phyloP scores from a whole-genome alignment of 2,329 filamentous ascomycete species.

The Colletotrichum higginsianum region DNA sequence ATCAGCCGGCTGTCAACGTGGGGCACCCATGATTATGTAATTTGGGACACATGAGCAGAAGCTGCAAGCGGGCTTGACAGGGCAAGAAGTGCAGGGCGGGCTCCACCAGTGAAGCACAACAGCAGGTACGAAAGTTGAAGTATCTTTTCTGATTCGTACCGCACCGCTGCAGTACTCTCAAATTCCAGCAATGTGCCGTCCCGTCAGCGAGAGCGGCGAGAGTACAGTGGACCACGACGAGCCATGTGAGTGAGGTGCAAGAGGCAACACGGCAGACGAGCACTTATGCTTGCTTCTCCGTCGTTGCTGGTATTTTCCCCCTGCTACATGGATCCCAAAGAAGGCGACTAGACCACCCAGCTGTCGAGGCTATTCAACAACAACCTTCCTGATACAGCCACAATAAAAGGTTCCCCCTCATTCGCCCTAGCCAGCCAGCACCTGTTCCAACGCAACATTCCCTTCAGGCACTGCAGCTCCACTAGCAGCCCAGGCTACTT shows the following conservation, averaged over 20 bases:
- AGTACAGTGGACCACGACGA: constrained; percentile 9
- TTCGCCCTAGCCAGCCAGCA: constrained; percentile 20
- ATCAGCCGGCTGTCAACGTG: constrained; percentile 29
- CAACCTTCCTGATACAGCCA: not conserved
- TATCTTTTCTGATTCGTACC: not conserved
- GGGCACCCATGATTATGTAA: constrained; percentile 29
- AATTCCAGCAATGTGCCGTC: not conserved
- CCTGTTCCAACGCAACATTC: constrained; percentile 17
- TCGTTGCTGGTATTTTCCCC: not conserved
- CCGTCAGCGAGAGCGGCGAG: constrained; percentile 14
- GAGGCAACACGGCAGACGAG: constrained; percentile 35
- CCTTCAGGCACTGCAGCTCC: constrained; percentile 21
- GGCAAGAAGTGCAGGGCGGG: constrained; percentile 30
- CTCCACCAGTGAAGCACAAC: constrained; percentile 16
- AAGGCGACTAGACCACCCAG: not conserved
- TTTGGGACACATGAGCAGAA: constrained; percentile 20
- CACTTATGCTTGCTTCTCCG: constrained; percentile 12
- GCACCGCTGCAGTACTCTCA: not conserved
- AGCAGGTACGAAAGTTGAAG: constrained; percentile 31
- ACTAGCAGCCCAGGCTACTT: not conserved
- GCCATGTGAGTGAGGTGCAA: constrained; percentile 24
- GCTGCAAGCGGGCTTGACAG: constrained; percentile 32
- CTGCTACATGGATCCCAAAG: not conserved
- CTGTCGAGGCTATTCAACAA: not conserved
- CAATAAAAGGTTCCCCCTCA: not conserved